Conservation (phyloP, 2,329 filamentous ascomycete species). For the Mycogone perniciosa region DNA sequence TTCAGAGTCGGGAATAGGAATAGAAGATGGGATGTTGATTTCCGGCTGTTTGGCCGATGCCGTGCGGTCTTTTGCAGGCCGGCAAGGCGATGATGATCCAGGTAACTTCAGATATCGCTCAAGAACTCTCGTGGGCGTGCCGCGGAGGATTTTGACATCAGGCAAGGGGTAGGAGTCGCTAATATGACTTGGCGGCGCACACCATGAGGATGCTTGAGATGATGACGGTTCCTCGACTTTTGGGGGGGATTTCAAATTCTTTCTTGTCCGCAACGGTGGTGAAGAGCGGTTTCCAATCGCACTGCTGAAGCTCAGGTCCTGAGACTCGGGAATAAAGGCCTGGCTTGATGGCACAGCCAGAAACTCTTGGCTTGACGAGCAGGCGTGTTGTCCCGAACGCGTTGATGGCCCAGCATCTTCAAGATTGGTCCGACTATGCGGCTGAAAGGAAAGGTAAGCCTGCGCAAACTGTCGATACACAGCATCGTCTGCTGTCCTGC, state of each 20-base stretch:
- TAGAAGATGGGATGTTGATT: constrained; percentile 21
- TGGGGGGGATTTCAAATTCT: not conserved
- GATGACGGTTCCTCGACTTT: not conserved
- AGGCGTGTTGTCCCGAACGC: not conserved
- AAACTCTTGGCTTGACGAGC: constrained; percentile 12
- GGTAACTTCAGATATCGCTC: constrained; percentile 38
- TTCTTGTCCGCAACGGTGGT: constrained; percentile 18
- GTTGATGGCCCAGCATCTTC: not conserved
- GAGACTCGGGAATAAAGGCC: constrained; percentile 26
- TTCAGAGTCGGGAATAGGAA: constrained; percentile 15
- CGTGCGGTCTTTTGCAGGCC: not conserved
- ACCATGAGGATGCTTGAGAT: constrained; percentile 28
- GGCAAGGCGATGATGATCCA: constrained; percentile 18
- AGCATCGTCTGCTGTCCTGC: constrained; percentile 41
- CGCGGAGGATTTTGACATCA: constrained; percentile 20
- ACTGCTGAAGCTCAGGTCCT: constrained; percentile 39
- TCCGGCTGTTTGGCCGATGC: not conserved
- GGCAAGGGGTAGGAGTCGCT: constrained; percentile 47
- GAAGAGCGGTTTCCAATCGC: constrained; percentile 39
- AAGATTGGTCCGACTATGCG: constrained; percentile 13
- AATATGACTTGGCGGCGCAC: constrained; percentile 43
- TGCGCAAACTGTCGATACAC: constrained; percentile 43
- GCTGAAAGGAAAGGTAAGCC: constrained; percentile 45
- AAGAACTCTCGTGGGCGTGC: constrained; percentile 45
- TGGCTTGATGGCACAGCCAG: constrained; percentile 15